Evolutionary conservation across 805 yeast genomes (phyloP).

Genomic region (Ogataea thermomethanolica): DNA sequence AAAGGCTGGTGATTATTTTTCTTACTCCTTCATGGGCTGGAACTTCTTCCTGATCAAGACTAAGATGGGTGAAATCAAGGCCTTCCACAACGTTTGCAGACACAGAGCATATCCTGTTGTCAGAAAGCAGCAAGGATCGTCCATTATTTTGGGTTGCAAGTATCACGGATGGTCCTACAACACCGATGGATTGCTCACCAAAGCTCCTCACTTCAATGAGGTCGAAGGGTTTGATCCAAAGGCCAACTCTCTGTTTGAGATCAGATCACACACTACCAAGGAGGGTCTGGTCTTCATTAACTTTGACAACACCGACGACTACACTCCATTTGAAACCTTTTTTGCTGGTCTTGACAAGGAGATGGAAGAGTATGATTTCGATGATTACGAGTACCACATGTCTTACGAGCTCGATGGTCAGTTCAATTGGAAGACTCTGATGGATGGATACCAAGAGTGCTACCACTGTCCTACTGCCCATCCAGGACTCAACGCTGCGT

Average conservation of each 20-base stretch:
- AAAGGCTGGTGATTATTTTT: conserved; percentile 56
- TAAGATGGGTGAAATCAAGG: conserved; percentile 50
- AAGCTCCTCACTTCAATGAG: conserved; percentile 60
- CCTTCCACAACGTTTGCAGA: conserved; percentile 63
- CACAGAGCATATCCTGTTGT: conserved; percentile 64
- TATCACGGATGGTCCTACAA: conserved; percentile 67
- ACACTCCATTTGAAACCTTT: conserved; percentile 49
- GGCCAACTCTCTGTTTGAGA: conserved; percentile 52
- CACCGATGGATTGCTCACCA: conserved; percentile 54
- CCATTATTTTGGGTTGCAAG: conserved; percentile 54
- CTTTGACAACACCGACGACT: conserved; percentile 44
- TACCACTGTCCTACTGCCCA: conserved; percentile 69
- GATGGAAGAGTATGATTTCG: conserved; percentile 55
- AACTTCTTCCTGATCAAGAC: conserved; percentile 54
- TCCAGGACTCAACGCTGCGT: conserved; percentile 55
- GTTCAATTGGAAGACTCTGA: conserved; percentile 64
- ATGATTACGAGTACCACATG: conserved; percentile 62
- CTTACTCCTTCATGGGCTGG: conserved; percentile 49
- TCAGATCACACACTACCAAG: conserved; percentile 49
- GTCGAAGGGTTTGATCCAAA: conserved; percentile 56
- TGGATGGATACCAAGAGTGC: conserved; percentile 68
- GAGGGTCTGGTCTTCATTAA: conserved; percentile 58
- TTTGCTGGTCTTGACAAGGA: conserved; percentile 49
- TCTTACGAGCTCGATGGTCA: conserved; percentile 60
- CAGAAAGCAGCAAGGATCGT: conserved; percentile 56